A percentile compares a stretch with the other conserved stretches of the same genome.
Conservation (phyloP, 306 rosid genomes). For the Trifolium subterraneum region DNA sequence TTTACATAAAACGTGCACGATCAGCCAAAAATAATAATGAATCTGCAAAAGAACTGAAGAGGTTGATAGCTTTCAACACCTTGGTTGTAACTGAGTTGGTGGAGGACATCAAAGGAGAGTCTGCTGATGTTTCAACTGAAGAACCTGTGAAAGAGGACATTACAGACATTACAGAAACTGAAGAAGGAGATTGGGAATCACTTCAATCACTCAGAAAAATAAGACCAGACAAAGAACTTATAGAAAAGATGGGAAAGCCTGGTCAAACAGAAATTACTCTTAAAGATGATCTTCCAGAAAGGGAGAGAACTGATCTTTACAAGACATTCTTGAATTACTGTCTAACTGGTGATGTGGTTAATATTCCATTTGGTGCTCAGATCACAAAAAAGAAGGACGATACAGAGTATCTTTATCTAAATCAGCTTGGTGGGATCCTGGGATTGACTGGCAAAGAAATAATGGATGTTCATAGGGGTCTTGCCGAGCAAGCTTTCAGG, state of each 20-base stretch:
- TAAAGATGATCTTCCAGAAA: constrained; percentile 86
- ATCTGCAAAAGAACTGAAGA: constrained; percentile 90
- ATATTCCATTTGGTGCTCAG: constrained; percentile 80
- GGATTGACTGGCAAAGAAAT: constrained; percentile 78
- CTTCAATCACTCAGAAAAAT: constrained; percentile 75
- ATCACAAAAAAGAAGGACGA: constrained; percentile 85
- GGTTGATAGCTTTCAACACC: constrained; percentile 90
- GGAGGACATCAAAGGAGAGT: constrained; percentile 92
- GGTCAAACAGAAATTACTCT: constrained; percentile 95
- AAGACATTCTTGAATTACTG: constrained; percentile 86
- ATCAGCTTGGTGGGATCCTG: constrained; percentile 87
- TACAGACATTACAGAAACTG: constrained; percentile 34
- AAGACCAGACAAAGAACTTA: constrained; percentile 68
- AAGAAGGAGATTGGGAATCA: constrained; percentile 86
- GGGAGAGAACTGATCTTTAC: constrained; percentile 89
- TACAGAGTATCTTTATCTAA: constrained; percentile 76
- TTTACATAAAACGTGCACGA: constrained; percentile 82
- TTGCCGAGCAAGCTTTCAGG: constrained; percentile 94
- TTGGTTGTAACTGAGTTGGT: constrained; percentile 90
- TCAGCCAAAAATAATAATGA: constrained; percentile 76
- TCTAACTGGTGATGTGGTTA: constrained; percentile 85
- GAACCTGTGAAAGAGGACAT: constrained; percentile 65
- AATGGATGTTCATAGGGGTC: constrained; percentile 84
- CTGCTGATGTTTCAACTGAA: constrained; percentile 60
- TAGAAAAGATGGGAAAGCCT: constrained; percentile 75